Percentiles rank a stretch among this genome's conserved stretches.
Evolutionary conservation across 768 basidiomycete species (phyloP).

Genomic region (Termitomyces sp.): DNA sequence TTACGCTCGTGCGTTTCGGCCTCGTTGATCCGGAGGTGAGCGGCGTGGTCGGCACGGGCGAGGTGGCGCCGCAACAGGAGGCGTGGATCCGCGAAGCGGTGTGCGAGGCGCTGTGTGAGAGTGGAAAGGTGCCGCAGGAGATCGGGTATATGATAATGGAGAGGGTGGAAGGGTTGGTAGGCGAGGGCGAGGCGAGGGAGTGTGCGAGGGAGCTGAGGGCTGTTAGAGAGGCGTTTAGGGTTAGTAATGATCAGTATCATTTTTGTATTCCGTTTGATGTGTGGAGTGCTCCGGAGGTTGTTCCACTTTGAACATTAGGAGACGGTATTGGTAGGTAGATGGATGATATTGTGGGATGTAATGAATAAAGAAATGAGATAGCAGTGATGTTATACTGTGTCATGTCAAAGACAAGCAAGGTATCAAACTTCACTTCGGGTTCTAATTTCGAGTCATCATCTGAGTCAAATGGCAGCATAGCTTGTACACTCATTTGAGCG

Average conservation of each 20-base stretch:
- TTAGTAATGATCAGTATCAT: slow-evolving; percentile 35
- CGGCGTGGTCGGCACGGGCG: slow-evolving; percentile 34
- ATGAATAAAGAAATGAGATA: not conserved
- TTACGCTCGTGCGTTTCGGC: slow-evolving; percentile 37
- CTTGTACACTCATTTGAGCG: too few relatives aligned
- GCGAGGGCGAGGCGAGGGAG: slow-evolving; percentile 27
- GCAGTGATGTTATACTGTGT: not conserved
- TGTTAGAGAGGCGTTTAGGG: slow-evolving; percentile 30
- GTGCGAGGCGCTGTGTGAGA: slow-evolving; percentile 22
- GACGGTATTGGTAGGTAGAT: not conserved
- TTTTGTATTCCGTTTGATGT: slow-evolving; percentile 48
- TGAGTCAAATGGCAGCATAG: too few relatives aligned
- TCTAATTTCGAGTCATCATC: too few relatives aligned
- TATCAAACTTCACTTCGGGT: too few relatives aligned
- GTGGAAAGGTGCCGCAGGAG: slow-evolving; percentile 34
- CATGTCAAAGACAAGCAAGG: too few relatives aligned
- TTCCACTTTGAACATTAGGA: slow-evolving; percentile 1
- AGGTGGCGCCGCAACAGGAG: slow-evolving; percentile 47
- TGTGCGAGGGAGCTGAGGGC: slow-evolving; percentile 25
- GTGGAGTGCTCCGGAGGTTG: slow-evolving; percentile 26
- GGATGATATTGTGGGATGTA: too few relatives aligned
- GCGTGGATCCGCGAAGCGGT: slow-evolving; percentile 36
- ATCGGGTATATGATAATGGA: slow-evolving; percentile 35
- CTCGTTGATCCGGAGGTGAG: slow-evolving; percentile 42
- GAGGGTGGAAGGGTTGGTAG: slow-evolving; percentile 33